Base-by-base conservation (phyloP, 192 early-diverging fungal genomes). In the Backusella circina region DNA sequence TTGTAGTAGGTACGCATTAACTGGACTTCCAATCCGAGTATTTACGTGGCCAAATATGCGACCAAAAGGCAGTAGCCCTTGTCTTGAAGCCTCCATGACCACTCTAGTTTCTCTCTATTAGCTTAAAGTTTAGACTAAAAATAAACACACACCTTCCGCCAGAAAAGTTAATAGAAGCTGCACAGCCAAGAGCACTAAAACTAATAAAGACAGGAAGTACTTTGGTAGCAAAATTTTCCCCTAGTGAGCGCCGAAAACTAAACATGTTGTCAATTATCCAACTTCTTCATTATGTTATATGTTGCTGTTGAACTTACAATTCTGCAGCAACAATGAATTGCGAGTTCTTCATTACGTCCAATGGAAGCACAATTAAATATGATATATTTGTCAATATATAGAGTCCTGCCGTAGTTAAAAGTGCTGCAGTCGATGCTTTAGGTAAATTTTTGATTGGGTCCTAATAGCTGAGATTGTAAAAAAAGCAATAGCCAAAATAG, bases 171-270 rank as follows among this genome's bases (percentile, higher is more conserved):
- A 65, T 75, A 23, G 65, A 75, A 26, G 69, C 79, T 16, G 64
- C 79, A 69, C 69, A 76, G 2, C 79, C 79, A 64, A 80, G 72
- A 3, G 76, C 57, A 30, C 71, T 73, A 6, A 80, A 70, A 3
- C 75, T 75, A 64, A 80, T 69, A 39, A 80, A 73, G n/a, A 80
- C 51, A 47, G 79, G 79, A 15, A 80, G 33, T 10, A 76, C 67
- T 7, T 13, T 47, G 7, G 79, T 72, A 3, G 65, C 71, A 68
- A 80, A 80, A 18, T 51, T 76, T 7, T 50, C 75, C 1, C 79
- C 79, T 16, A 76, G 74, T 12, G 71, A 69, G 1, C 38, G 51
- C 16, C 51, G 73, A 31, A 80, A 80, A 9, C 79, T 80, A 64
- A n/a, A n/a, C 18, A 31, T 32, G 2, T 23, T 23, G 41, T 70